Evolutionary conservation across 768 basidiomycete genomes (phyloP), one percentile per base, ranked within the genome.

Genomic region (Serpula lacrymans): DNA sequence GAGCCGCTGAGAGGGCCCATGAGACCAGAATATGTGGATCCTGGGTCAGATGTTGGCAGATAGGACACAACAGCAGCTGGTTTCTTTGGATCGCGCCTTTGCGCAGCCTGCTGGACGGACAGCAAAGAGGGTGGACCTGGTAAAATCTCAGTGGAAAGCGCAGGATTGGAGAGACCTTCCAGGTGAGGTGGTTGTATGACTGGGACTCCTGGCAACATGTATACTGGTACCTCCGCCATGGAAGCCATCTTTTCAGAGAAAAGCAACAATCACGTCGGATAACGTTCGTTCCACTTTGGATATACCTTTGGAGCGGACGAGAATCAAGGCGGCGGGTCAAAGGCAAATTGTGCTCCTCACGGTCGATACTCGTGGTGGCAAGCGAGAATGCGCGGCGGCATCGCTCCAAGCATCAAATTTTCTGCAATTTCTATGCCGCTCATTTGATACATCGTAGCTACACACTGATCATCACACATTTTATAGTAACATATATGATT

Each of bases 101-200:
- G 72, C 40, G 76, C 70, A 54, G 76, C 67, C 66, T 86, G 84
- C 64, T 82, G 83, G 43, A 80, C 67, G 53, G 84, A 79, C 49
- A 73, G 68, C 47, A 88, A 63, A 49, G 88, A 78, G 38, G 89
- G 89, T 45, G 89, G 89, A 18, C 88, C 88, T 57, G 89, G 89
- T 54, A 92, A 76, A 68, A 92, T 84, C 75, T 91, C 89, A 45
- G 89, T 92, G 47, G 90, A 88, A 54, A 90, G 75, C 49, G 77
- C 72, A 41, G 84, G 67, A 72, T 92, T 87, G 42, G 60, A 62
- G 29, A 62, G 53, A 51, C 86, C 82, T 61, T 88, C 88, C 42
- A 88, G 78, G 65, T 89, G 84, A 53, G 82, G 68, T 53, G 86
- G 88, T 59, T 88, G 88, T 55, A 77, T 68, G 49, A 84, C 77